Conservation (phyloP, 1,284 basidiomycete genomes). For the Sanguinoderma infundibulare region DNA sequence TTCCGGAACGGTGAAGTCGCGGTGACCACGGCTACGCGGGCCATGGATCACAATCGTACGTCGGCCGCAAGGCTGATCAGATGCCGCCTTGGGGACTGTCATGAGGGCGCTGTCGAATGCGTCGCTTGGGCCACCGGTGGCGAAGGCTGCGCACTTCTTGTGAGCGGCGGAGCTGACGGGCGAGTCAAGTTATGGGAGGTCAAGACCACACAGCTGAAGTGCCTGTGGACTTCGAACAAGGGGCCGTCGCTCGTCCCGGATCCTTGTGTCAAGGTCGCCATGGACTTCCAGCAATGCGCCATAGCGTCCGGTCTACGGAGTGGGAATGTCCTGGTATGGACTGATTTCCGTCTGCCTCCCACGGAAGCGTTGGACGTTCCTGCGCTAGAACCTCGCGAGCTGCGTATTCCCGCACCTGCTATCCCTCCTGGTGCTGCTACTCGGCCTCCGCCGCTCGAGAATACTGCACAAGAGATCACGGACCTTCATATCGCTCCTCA, state of each 20-base stretch:
- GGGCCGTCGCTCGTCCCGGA: slow-evolving; percentile 43
- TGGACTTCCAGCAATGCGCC: slow-evolving; percentile 46
- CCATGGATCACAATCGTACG: slow-evolving; percentile 56
- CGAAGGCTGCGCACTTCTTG: slow-evolving; percentile 37
- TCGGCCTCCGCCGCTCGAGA: slow-evolving; percentile 13
- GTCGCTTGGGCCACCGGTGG: slow-evolving; percentile 49
- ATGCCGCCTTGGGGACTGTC: slow-evolving; percentile 58
- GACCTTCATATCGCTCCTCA: slow-evolving; percentile 32
- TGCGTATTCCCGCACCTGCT: slow-evolving; percentile 35
- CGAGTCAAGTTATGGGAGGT: slow-evolving; percentile 74
- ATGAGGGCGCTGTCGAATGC: slow-evolving; percentile 60
- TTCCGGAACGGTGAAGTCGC: slow-evolving; percentile 73
- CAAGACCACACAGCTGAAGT: slow-evolving; percentile 44
- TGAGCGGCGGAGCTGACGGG: slow-evolving; percentile 67
- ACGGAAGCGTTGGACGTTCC: slow-evolving; percentile 10
- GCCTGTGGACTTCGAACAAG: slow-evolving; percentile 66
- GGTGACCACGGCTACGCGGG: slow-evolving; percentile 58
- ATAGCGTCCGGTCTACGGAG: slow-evolving; percentile 55
- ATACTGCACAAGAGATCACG: slow-evolving; percentile 17
- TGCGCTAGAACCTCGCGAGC: slow-evolving; percentile 23
- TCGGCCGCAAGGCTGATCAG: slow-evolving; percentile 50
- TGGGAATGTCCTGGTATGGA: slow-evolving; percentile 63
- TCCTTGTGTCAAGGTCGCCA: slow-evolving; percentile 52
- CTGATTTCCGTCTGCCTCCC: slow-evolving; percentile 36
- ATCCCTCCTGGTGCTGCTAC: slow-evolving; percentile 1